Evolutionary conservation across 306 rosid genomes (phyloP).

Genomic region (Inga laurina): DNA sequence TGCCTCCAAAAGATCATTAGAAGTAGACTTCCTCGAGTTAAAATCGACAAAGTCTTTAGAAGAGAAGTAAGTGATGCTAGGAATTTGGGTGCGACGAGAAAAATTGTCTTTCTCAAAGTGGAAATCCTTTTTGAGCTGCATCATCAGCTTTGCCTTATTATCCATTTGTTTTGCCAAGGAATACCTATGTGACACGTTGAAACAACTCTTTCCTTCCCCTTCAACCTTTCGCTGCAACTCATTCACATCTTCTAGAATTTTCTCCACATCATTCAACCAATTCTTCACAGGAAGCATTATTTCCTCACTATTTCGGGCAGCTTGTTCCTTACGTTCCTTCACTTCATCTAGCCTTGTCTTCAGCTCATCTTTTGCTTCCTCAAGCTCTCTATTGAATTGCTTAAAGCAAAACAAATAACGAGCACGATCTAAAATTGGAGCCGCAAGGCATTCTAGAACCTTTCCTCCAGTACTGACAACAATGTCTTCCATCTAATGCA

Average conservation of each 20-base stretch:
- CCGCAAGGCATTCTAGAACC: neutral
- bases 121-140: neutral
- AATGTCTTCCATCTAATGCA: neutral
- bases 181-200: neutral
- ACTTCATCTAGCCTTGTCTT: neutral
- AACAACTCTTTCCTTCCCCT: neutral
- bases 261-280: neutral
- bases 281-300: neutral
- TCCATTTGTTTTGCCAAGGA: neutral
- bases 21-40: neutral
- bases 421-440: neutral
- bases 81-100: neutral
- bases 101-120: neutral
- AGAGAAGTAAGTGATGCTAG: neutral
- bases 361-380: neutral
- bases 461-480: neutral
- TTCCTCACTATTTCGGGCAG: neutral
- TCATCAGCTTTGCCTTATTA: neutral
- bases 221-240: neutral
- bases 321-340: neutral
- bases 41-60: neutral
- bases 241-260: neutral
- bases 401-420: neutral
- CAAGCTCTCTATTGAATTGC: neutral
- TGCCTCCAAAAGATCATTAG: neutral